Evolutionary conservation across 768 basidiomycete genomes (phyloP), one percentile per base, ranked within the genome.

Genomic region (Leccinum aurantiacum): DNA sequence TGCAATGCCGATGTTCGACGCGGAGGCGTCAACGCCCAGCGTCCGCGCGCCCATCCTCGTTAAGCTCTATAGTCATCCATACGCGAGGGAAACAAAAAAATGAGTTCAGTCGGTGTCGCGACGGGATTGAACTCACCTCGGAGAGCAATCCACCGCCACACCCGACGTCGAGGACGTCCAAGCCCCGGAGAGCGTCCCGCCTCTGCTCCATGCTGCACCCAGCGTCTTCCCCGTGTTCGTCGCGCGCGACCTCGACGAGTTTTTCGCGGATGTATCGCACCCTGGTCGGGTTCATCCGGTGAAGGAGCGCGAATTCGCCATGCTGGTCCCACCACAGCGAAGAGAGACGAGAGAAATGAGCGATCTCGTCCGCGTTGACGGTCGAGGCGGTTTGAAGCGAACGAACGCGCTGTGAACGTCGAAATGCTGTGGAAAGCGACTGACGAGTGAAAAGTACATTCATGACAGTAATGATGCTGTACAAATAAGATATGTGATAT

Each of bases 241-340:
- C 89, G 14, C 78, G 78, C n/a, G 77, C 76, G 15, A 80, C 76
- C 66, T 91, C 89, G 50, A 82, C 72, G 38, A 93, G 65, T 71
- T 93, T 93, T 65, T 91, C 83, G 44, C 84, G 82, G 31, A 99
- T 82, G 73, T 93, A 97, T 57, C 85, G 84, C 67, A 95, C 82
- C 46, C 97, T 80, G 11, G 88, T 82, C 2, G 95, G 94, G 76
- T 99, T 99, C 96, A 99, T 98, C 68, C 85, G 84, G 70, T 98
- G 97, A 35, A 99, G 76, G 38, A 94, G 77, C 3, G 78, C 80
- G 71, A 96, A 95, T 73, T 98, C 95, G 65, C 96, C 95, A 19
- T 80, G 83, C 69, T 96, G 93, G 74, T 95, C 87, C 95, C 95
- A 98, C 95, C 95, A 98, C 68, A 87, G 80, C n/a, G 89, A 86